Conservation (phyloP, 805 yeast genomes). For the Wickerhamiella sergipiensis region DNA sequence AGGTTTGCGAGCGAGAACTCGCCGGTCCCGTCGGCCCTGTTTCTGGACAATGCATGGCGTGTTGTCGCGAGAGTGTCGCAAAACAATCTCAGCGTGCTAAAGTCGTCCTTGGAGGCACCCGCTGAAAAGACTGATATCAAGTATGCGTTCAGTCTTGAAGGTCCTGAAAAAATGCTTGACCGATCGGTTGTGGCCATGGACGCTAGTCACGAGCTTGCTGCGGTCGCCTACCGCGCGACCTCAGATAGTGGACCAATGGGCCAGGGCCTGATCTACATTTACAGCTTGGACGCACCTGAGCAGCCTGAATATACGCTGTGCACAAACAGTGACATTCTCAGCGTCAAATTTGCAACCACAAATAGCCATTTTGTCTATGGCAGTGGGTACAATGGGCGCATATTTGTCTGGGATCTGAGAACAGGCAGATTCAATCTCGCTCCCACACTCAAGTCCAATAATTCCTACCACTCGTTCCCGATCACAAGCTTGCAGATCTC, state of each 20-base stretch:
- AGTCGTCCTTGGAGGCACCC: neutral
- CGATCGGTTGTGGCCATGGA: slow-evolving; percentile 6
- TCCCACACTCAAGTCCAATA: slow-evolving; percentile 23
- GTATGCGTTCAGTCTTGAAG: neutral
- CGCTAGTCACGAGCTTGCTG: slow-evolving; percentile 22
- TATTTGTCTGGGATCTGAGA: slow-evolving; percentile 38
- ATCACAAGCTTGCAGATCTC: slow-evolving; percentile 20
- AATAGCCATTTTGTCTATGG: slow-evolving; percentile 32
- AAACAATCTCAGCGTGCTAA: slow-evolving; percentile 4
- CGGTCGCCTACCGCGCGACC: neutral
- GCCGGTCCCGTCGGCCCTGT: slow-evolving; percentile 1
- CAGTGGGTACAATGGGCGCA: slow-evolving; percentile 35
- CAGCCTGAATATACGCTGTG: slow-evolving; percentile 31
- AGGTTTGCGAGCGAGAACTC: neutral
- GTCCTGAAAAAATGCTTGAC: neutral
- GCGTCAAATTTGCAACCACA: slow-evolving; percentile 29
- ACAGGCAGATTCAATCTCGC: slow-evolving; percentile 8
- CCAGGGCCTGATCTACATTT: slow-evolving; percentile 19
- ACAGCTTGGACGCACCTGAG: slow-evolving; percentile 22
- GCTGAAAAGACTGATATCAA: neutral
- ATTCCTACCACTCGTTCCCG: slow-evolving; percentile 25
- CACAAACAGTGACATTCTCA: slow-evolving; percentile 29
- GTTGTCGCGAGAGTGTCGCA: slow-evolving; percentile 22
- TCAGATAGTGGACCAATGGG: neutral
- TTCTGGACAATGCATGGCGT: slow-evolving; percentile 18